Conservation (phyloP, 768 basidiomycete genomes). For the Artomyces pyxidatus region DNA sequence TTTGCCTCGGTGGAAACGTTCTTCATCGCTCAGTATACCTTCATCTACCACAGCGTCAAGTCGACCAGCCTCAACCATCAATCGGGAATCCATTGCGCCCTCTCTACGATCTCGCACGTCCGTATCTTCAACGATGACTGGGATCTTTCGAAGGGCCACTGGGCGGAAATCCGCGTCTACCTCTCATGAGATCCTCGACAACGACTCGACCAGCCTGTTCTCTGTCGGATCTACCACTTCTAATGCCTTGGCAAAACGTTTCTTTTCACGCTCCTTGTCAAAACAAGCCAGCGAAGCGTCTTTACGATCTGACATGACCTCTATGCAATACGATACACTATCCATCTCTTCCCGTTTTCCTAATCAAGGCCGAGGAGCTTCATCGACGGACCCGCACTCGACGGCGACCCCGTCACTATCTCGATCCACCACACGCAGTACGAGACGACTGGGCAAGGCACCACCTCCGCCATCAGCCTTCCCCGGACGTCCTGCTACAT, state of each 20-base stretch:
- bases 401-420: slow-evolving; percentile 21
- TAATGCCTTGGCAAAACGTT: slow-evolving; percentile 15
- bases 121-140: slow-evolving; percentile 26
- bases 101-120: slow-evolving; percentile 17
- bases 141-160: slow-evolving; percentile 27
- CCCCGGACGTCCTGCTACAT: slow-evolving; percentile 11
- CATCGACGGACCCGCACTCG: slow-evolving; percentile 16
- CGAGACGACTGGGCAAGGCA: slow-evolving; percentile 6
- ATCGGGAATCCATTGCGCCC: slow-evolving; percentile 11
- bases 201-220: slow-evolving; percentile 23
- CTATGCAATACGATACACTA: slow-evolving; percentile 32
- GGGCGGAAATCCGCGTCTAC: slow-evolving; percentile 20
- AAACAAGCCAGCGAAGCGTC: slow-evolving; percentile 45
- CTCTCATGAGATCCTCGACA: slow-evolving; percentile 14
- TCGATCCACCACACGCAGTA: slow-evolving; percentile 28
- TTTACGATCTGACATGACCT: slow-evolving; percentile 36
- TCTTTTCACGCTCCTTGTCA: slow-evolving; percentile 29
- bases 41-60: not conserved
- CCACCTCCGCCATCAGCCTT: slow-evolving; percentile 28
- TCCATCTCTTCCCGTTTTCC: not conserved
- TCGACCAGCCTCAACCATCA: not conserved
- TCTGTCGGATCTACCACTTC: slow-evolving; percentile 19
- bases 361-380: slow-evolving; percentile 19
- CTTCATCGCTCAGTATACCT: not conserved
- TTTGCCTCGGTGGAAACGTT: no score